phyloP scores from a whole-genome alignment of 1,139 yeast genomes.

The Zygoascus sp. region DNA sequence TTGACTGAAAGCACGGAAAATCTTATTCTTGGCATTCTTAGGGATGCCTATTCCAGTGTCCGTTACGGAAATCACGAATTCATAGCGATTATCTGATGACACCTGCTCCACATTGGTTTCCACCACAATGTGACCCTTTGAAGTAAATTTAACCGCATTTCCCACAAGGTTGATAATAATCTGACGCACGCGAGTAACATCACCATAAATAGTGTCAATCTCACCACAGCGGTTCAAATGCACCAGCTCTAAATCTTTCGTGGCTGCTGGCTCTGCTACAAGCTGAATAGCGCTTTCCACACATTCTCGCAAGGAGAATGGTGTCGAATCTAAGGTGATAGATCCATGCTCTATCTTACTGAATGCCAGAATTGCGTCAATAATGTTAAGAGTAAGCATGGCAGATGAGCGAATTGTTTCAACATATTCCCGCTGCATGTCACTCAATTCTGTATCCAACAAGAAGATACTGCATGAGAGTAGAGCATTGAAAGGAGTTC shows the following conservation, averaged over 20 bases:
- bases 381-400: conserved; percentile 68
- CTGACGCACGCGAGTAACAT: conserved; percentile 81
- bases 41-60: conserved; percentile 89
- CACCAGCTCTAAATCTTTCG: conserved; percentile 66
- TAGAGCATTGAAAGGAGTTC: conserved; percentile 79
- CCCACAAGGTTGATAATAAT: conserved; percentile 85
- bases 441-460: conserved; percentile 70
- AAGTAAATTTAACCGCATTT: conserved; percentile 81
- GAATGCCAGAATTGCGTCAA: conserved; percentile 76
- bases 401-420: conserved; percentile 76
- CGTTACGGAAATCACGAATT: conserved; percentile 63
- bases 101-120: conserved; percentile 26
- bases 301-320: conserved; percentile 68
- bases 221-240: conserved; percentile 49
- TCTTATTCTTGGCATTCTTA: conserved; percentile 50
- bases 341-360: conserved; percentile 82
- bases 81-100: conserved; percentile 34
- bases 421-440: conserved; percentile 77
- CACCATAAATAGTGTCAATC: conserved; percentile 55
- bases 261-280: conserved; percentile 73
- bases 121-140: conserved; percentile 56
- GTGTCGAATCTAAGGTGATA: conserved; percentile 75
- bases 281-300: conserved; percentile 78
- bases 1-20: conserved; percentile 90
- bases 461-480: conserved; percentile 63